A percentile compares a stretch with the other conserved stretches of the same genome.
Evolutionary conservation across 2,329 filamentous ascomycete species (phyloP).

Genomic region (Colletotrichum gigasporum): DNA sequence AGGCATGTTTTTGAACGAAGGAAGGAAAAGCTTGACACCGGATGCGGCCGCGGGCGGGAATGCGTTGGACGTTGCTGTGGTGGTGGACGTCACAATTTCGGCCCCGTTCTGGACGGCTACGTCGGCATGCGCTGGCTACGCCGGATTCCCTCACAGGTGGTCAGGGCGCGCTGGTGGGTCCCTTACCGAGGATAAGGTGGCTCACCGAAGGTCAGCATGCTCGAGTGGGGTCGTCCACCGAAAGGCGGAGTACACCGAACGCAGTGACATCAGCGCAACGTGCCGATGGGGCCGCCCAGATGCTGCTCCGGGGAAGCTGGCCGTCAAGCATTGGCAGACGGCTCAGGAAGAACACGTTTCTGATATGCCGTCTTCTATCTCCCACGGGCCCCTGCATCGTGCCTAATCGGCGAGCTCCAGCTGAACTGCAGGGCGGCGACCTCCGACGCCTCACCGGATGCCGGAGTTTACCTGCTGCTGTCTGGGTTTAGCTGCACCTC

Average conservation of each 20-base stretch:
- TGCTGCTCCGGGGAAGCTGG: neutral
- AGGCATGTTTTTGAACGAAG: neutral
- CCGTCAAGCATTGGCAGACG: too few species aligned
- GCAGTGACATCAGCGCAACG: constrained; percentile 4
- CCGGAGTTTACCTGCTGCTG: constrained; percentile 23
- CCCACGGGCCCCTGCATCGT: neutral
- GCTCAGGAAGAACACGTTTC: constrained; percentile 16
- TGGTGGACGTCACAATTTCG: constrained; percentile 9
- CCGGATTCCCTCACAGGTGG: neutral
- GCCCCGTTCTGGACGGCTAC: constrained; percentile 1
- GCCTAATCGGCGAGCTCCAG: neutral
- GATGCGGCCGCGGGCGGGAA: neutral
- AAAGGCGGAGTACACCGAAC: constrained; percentile 18
- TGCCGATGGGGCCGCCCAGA: neutral
- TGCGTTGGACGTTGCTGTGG: neutral
- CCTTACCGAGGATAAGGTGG: too few species aligned
- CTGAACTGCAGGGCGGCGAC: constrained; percentile 17
- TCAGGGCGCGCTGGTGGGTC: neutral
- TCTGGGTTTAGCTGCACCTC: neutral
- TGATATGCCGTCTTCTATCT: neutral
- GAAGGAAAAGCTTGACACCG: neutral
- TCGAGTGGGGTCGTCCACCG: too few species aligned
- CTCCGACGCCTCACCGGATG: constrained; percentile 26
- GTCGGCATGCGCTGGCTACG: neutral
- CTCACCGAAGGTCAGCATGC: too few species aligned